These are phyloP conservation scores for Camellia lanceoleosa DNA, from an alignment of 148 eudicot genomes.

Conservation along the genomic window DNA sequence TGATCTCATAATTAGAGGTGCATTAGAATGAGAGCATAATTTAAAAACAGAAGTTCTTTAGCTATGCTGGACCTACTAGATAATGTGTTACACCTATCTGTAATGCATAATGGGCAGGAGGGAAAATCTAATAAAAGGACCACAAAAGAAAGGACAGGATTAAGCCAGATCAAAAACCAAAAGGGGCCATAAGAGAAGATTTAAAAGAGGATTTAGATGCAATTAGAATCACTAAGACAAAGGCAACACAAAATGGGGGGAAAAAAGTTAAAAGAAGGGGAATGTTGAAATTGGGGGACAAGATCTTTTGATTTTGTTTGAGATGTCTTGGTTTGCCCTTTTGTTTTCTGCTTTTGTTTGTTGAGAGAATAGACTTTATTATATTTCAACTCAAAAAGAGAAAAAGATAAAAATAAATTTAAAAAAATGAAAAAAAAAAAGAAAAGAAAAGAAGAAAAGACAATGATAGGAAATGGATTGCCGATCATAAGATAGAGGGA, in stretches of 20 bases:
- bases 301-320: constrained; percentile 32
- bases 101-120: not conserved
- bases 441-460: not conserved
- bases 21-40: no score
- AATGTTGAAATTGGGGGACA: constrained; percentile 28
- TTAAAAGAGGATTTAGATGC: constrained; percentile 13
- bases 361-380: constrained; percentile 26
- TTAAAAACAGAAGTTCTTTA: no score
- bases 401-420: not conserved
- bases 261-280: not conserved
- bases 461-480: constrained; percentile 12
- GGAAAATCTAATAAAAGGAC: not conserved
- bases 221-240: constrained; percentile 19
- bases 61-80: no score
- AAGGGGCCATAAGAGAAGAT: not conserved
- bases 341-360: constrained; percentile 25
- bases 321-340: constrained; percentile 30
- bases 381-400: constrained; percentile 25
- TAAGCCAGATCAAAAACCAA: not conserved
- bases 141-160: not conserved
- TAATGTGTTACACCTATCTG: not conserved
- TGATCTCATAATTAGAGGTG: no score
- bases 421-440: not conserved
- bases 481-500: constrained; percentile 1
- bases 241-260: not conserved